Conservation (phyloP, 805 yeast genomes). For the Candida rishiriensis region DNA sequence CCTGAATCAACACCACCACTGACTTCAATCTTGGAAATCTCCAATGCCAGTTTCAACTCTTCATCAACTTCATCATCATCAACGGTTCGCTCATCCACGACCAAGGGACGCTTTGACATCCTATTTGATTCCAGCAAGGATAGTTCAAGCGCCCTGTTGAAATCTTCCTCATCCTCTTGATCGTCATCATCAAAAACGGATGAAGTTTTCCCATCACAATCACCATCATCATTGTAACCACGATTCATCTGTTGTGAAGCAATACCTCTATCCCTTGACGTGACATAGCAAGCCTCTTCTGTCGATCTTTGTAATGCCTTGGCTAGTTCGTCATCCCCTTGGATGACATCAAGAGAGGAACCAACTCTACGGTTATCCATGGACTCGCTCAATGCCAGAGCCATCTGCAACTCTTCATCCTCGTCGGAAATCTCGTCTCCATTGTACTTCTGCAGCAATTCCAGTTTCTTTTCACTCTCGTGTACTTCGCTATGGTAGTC, state of each 20-base stretch:
- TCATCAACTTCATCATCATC: too few relatives aligned
- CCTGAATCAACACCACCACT: too few relatives aligned
- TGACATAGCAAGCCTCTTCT: not conserved
- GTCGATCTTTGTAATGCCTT: slow-evolving; percentile 2
- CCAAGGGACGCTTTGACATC: not conserved
- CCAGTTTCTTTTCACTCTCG: slow-evolving; percentile 16
- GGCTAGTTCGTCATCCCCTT: slow-evolving; percentile 8
- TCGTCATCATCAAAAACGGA: not conserved
- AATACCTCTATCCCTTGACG: not conserved
- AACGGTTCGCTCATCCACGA: too few relatives aligned
- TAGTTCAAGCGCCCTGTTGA: slow-evolving; percentile 11
- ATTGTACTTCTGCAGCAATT: slow-evolving; percentile 40
- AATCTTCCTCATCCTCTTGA: slow-evolving; percentile 7
- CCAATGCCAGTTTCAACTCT: too few relatives aligned
- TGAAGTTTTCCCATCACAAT: not conserved
- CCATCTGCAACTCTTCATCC: slow-evolving; percentile 37
- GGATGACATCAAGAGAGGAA: not conserved
- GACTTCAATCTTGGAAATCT: too few relatives aligned
- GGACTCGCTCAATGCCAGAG: slow-evolving; percentile 38
- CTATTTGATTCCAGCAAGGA: slow-evolving; percentile 7
- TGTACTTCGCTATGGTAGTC: slow-evolving; percentile 27
- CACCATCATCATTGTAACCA: slow-evolving; percentile 2
- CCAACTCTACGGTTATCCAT: slow-evolving; percentile 8
- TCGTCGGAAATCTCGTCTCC: slow-evolving; percentile 37
- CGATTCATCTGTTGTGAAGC: not conserved